These are phyloP conservation scores for Forsythia suspensa DNA, from an alignment of 257 asterid genomes.

Conservation along the genomic window DNA sequence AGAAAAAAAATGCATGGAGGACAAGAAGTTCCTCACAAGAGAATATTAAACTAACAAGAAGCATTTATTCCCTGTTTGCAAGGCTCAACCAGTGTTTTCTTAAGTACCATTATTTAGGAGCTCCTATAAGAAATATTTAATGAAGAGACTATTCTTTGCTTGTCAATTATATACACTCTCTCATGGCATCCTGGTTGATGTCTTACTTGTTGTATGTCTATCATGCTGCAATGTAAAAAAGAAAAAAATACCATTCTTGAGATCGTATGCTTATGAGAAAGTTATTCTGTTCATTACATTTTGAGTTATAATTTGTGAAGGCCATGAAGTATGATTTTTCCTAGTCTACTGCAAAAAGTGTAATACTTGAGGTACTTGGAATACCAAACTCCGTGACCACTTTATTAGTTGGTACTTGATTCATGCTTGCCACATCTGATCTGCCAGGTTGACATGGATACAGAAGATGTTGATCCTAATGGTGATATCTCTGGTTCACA, in stretches of 20 bases:
- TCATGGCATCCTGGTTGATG: slow-evolving; percentile 1
- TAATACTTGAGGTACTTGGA: background rate
- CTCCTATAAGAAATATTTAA: slow-evolving; percentile 3
- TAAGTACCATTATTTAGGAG: no score
- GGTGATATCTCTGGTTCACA: slow-evolving; percentile 43
- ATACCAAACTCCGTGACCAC: background rate
- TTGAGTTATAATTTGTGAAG: background rate
- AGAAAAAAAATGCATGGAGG: slow-evolving; percentile 9
- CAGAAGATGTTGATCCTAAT: slow-evolving; percentile 58
- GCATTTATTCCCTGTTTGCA: background rate
- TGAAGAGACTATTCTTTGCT: slow-evolving; percentile 5
- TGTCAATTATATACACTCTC: background rate
- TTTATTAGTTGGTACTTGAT: background rate
- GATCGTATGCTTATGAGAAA: background rate
- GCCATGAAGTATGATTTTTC: background rate
- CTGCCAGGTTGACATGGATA: slow-evolving; percentile 95
- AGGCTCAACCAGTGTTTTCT: background rate
- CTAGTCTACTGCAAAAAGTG: background rate
- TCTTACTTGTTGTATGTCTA: background rate
- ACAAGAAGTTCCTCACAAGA: background rate
- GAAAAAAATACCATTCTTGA: background rate
- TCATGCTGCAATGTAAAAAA: slow-evolving; percentile 9
- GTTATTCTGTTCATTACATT: background rate
- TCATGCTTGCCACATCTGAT: slow-evolving; percentile 5
- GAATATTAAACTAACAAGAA: background rate